phyloP scores from a whole-genome alignment of 23 red algal species.

The Gracilariopsis chorda region DNA sequence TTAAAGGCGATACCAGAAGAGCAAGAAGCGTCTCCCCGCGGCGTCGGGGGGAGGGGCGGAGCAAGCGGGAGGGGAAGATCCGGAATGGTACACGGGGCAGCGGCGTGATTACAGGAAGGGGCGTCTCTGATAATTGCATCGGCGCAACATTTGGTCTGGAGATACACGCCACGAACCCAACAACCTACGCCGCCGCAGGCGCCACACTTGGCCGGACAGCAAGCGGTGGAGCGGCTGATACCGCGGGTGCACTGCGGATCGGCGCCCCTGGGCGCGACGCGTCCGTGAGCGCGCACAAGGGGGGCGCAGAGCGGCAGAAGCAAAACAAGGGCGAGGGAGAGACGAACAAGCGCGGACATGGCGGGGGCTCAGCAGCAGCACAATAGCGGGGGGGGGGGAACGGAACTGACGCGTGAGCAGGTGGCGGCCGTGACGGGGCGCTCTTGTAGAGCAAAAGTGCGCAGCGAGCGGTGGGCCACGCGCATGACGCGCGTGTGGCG shows the following conservation, averaged over 20 bases:
- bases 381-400: too few species aligned
- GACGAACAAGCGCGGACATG: too few species aligned
- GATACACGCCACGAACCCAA: background rate
- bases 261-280: background rate
- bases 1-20: background rate
- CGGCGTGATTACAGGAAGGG: conserved; percentile 17
- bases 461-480: background rate
- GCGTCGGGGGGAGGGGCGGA: background rate
- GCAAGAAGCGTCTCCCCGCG: background rate
- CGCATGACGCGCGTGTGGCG: background rate
- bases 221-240: background rate
- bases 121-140: background rate
- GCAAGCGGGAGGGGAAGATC: background rate
- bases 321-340: too few species aligned
- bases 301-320: background rate
- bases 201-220: conserved; percentile 14
- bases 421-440: too few species aligned
- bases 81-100: conserved; percentile 4
- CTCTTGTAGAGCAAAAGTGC: background rate
- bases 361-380: background rate
- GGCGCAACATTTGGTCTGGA: conserved; percentile 6
- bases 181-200: conserved; percentile 7
- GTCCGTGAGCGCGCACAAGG: background rate
- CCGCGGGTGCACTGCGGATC: conserved; percentile 1
- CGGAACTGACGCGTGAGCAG: too few species aligned